A percentile compares a stretch with the other conserved stretches of the same genome.
phyloP scores from a whole-genome alignment of 2,329 filamentous ascomycete genomes.

The Cladosporium sp. region DNA sequence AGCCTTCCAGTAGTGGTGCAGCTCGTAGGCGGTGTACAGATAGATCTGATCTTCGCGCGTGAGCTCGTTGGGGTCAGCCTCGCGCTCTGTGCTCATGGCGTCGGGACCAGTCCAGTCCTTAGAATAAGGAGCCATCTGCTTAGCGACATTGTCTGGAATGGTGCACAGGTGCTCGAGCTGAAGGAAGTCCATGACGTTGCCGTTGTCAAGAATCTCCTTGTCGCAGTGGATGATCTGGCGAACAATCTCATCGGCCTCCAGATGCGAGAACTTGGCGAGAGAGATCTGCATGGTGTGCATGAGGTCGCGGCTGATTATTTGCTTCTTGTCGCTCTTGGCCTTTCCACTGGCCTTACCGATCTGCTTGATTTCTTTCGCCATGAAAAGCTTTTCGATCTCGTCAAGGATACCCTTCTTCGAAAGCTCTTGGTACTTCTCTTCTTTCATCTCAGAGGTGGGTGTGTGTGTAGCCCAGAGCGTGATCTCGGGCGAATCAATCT shows the following conservation, averaged over 20 bases:
- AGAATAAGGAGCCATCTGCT: slow-evolving; percentile 89
- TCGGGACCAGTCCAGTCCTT: slow-evolving; percentile 93
- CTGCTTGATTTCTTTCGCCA: slow-evolving; percentile 93
- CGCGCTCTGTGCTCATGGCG: slow-evolving; percentile 67
- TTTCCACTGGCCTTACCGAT: slow-evolving; percentile 63
- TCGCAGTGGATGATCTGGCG: slow-evolving; percentile 96
- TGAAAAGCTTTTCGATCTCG: slow-evolving; percentile 94
- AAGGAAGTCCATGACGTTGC: slow-evolving; percentile 92
- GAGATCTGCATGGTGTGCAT: slow-evolving; percentile 89
- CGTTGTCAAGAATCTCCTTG: slow-evolving; percentile 76
- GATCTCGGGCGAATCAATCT: slow-evolving; percentile 84
- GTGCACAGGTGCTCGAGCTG: slow-evolving; percentile 89
- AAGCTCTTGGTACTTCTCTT: slow-evolving; percentile 92
- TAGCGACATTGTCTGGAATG: slow-evolving; percentile 82
- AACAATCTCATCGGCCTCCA: slow-evolving; percentile 75
- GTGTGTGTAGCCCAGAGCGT: slow-evolving; percentile 89
- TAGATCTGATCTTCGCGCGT: slow-evolving; percentile 95
- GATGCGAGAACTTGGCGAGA: slow-evolving; percentile 84
- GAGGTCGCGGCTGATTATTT: slow-evolving; percentile 86
- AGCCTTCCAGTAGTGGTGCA: slow-evolving; percentile 98
- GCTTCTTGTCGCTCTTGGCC: slow-evolving; percentile 86
- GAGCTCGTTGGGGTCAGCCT: slow-evolving; percentile 80
- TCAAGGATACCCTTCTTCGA: slow-evolving; percentile 92
- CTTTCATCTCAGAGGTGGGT: slow-evolving; percentile 78
- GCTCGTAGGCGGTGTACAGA: slow-evolving; percentile 83